A percentile compares a stretch with the other conserved stretches of the same genome.
These are phyloP conservation scores for Populus nigra DNA, from an alignment of 345 rosid genomes.

Conservation along the genomic window DNA sequence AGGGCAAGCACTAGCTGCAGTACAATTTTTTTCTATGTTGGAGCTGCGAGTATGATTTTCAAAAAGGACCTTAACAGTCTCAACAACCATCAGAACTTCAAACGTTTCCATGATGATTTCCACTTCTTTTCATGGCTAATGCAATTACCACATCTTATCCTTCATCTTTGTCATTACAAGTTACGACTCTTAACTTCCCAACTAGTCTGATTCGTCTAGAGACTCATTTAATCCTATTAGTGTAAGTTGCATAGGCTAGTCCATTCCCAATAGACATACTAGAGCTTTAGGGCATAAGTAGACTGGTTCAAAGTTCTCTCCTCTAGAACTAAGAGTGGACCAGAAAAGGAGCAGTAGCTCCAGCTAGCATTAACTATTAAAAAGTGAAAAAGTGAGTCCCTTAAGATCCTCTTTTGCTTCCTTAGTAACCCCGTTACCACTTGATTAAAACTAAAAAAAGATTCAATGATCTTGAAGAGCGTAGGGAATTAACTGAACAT, in stretches of 20 bases:
- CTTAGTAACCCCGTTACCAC: background rate
- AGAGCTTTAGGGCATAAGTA: background rate
- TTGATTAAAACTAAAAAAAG: background rate
- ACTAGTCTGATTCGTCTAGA: background rate
- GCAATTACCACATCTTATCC: background rate
- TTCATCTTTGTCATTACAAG: background rate
- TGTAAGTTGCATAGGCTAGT: background rate
- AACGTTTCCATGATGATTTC: background rate
- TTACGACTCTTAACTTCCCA: background rate
- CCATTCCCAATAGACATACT: background rate
- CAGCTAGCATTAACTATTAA: background rate
- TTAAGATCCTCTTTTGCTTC: background rate
- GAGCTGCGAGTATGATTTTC: background rate
- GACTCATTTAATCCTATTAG: background rate
- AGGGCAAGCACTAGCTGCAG: background rate
- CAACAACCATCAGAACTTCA: background rate
- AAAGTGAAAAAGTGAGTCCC: background rate
- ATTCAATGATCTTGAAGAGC: slow-evolving; percentile 4
- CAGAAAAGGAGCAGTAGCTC: background rate
- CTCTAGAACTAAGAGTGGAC: background rate
- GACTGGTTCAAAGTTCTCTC: background rate
- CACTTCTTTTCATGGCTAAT: background rate
- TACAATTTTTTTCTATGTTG: background rate
- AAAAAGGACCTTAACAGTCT: background rate
- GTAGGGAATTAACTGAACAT: background rate